Conservation (phyloP, 2,329 filamentous ascomycete species). For the Fusarium albidum region DNA sequence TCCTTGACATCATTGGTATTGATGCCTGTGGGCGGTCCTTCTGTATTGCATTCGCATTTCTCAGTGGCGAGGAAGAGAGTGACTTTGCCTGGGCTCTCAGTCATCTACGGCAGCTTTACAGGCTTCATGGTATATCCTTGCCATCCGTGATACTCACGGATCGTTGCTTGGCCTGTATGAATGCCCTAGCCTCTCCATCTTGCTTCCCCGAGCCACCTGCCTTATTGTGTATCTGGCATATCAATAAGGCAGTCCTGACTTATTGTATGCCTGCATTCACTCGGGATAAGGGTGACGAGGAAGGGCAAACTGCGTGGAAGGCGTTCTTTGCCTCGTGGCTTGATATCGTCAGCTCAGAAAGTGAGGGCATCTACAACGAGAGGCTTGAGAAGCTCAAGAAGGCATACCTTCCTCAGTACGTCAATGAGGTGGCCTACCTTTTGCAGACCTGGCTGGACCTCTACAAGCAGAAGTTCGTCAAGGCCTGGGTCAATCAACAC, state of each 20-base stretch:
- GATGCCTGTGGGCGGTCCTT: conserved; percentile 22
- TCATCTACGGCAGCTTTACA: conserved; percentile 17
- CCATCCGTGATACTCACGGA: no score
- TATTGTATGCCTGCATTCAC: conserved; percentile 18
- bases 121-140: background rate
- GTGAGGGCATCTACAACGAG: conserved; percentile 24
- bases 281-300: background rate
- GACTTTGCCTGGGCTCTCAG: conserved; percentile 28
- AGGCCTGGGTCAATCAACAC: conserved; percentile 33
- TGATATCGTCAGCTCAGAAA: conserved; percentile 27
- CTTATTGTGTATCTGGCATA: no score
- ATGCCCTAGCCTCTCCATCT: no score
- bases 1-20: no score
- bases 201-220: no score
- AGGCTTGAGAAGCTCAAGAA: conserved; percentile 22
- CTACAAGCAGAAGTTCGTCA: conserved; percentile 35
- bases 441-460: conserved; percentile 28
- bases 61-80: no score
- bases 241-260: no score
- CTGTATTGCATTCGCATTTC: conserved; percentile 31
- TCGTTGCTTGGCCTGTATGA: no score
- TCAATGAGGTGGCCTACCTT: conserved; percentile 32
- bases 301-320: conserved; percentile 15
- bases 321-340: conserved; percentile 35
- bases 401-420: conserved; percentile 22